Base-by-base conservation (phyloP, 768 basidiomycete genomes). In the Tylopilus subfusipes region DNA sequence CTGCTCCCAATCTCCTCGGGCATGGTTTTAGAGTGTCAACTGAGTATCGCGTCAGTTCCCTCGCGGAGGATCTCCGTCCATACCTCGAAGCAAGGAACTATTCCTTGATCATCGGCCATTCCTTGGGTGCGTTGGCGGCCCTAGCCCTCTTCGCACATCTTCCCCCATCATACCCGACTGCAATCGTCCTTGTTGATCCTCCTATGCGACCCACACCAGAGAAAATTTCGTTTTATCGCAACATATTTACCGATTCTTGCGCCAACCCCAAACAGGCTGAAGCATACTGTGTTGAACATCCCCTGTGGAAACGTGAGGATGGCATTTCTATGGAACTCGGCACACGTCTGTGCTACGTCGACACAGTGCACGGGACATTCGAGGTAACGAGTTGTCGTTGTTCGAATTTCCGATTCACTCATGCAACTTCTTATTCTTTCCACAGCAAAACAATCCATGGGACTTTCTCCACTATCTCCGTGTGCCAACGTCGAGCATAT, bases 71-170 rank as follows among this genome's bases (percentile, higher is more conserved):
- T 19, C 59, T 67, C 13, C 24, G 24, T n/a, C n/a, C n/a, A n/a
- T n/a, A n/a, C n/a, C n/a, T n/a, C n/a, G n/a, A n/a, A n/a, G n/a
- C n/a, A n/a, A 25, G 47, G 27, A 50, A 50, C 11, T 66, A 60
- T 14, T 33, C 54, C 16, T 25, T 66, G 10, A 34, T 68, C 45
- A 52, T 68, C 3, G 66, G 61, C 2, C 66, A 68, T 14, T 67
- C 66, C 25, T 7, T 63, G 34, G 66, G 66, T 4, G 59, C n/a
- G 2, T 10, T 30, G 3, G 29, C 24, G 1, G 25, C 21, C 21
- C 29, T 65, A 5, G 25, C 19, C 18, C 61, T 67, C 18, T 8
- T 16, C 16, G 11, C 46, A 5, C 14, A 48, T 36, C 46, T 67
- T 10, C 16, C 58, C 0, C 5, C 18, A 16, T 48, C 51, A 5